Conservation (phyloP, 2,329 filamentous ascomycete genomes). For the Botrytis cinerea region DNA sequence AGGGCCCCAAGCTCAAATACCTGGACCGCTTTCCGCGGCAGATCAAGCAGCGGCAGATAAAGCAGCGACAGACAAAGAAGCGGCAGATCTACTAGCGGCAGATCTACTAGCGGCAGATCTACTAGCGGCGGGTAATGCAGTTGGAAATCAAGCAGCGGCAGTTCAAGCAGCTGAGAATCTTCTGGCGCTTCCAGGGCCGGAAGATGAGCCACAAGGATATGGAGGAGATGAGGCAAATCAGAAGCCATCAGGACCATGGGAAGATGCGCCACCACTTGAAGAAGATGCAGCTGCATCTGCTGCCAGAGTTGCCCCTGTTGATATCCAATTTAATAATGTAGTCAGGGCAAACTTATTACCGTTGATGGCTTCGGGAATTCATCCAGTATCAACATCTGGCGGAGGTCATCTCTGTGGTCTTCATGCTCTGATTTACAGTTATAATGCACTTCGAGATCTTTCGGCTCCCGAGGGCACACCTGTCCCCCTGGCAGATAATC, state of each 20-base stretch:
- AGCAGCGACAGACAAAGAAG: not conserved
- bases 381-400: not conserved
- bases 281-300: not conserved
- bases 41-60: too few species aligned
- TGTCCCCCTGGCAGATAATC: not conserved
- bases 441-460: not conserved
- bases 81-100: not conserved
- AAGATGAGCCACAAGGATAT: too few species aligned
- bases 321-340: accelerated
- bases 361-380: not conserved
- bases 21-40: not conserved
- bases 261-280: not conserved
- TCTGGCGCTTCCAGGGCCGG: too few species aligned
- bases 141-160: too few species aligned
- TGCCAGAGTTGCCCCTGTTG: not conserved
- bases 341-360: not conserved
- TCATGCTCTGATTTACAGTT: not conserved
- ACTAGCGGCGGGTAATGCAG: not conserved
- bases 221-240: too few species aligned
- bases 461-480: not conserved
- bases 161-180: too few species aligned
- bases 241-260: too few species aligned
- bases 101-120: not conserved
- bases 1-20: not conserved
- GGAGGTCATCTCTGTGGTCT: not conserved